Evolutionary conservation across 129 eudicot species (phyloP), one percentile per base, ranked within the genome.

Genomic region (Flaveria linearis): DNA sequence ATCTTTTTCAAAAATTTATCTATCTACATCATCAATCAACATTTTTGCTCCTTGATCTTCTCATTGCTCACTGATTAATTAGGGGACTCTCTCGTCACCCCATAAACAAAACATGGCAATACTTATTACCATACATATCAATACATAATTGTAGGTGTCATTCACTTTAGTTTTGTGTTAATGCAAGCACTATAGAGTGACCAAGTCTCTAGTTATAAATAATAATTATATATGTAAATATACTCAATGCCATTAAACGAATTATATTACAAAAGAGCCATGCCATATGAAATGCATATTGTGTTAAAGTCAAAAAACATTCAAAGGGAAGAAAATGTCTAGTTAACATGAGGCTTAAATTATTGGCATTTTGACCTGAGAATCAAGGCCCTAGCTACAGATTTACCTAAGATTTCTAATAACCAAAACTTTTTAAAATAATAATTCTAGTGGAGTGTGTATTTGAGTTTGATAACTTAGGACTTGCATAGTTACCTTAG

Each of bases 81-180:
- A 36, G 41, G 41, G 41, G 41, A 36, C 41, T 36, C 41, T 36
- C 41, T 36, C 41, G 41, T 36, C 41, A 36, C 41, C 41, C 41
- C 8, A 36, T 36, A 36, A 36, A 36, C 41, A 36, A 36, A 36
- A 36, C 41, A 33, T 33, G 39, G 4, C 7, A 33, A 33, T 33
- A 33, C 39, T 33, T 33, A 33, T 33, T 33, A 33, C 39, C 39
- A 33, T 33, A 33, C 39, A 36, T 36, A 36, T 36, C 41, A 51
- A 60, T 23, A 36, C 66, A 61, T 1, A 25, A 28, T n/a, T 28
- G 2, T 11, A 61, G 41, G 42, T 26, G 28, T n/a, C 28, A 61
- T 61, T 61, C 68, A 61, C 42, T 14, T 26, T 13, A 26, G 42
- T 26, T 61, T 12, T 61, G 68, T 61, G 68, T 61, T 61, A 25